phyloP scores from a whole-genome alignment of 1,284 basidiomycete genomes.

The Caloboletus firmus region DNA sequence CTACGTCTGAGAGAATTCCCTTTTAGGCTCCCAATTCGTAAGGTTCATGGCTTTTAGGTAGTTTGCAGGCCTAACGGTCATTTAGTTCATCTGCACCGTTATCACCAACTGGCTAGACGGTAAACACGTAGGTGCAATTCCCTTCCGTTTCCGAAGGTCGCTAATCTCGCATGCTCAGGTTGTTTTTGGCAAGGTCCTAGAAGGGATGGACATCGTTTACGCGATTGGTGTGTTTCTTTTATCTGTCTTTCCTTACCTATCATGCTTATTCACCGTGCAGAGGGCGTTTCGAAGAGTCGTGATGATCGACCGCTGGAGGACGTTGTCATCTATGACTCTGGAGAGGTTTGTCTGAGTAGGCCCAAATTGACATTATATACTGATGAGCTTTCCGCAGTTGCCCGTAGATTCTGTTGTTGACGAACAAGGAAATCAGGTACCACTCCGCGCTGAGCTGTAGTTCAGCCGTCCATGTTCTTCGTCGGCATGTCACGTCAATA shows the following conservation, averaged over 20 bases:
- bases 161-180: slow-evolving; percentile 49
- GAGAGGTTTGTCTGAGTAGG: slow-evolving; percentile 62
- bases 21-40: slow-evolving; percentile 79
- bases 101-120: slow-evolving; percentile 76
- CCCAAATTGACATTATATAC: not conserved
- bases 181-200: slow-evolving; percentile 88
- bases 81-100: slow-evolving; percentile 80
- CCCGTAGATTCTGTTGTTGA: slow-evolving; percentile 62
- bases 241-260: not conserved
- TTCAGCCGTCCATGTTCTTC: slow-evolving; percentile 43
- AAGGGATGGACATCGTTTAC: slow-evolving; percentile 84
- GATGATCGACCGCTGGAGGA: slow-evolving; percentile 72
- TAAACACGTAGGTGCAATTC: slow-evolving; percentile 53
- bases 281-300: slow-evolving; percentile 66
- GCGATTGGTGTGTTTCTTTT: slow-evolving; percentile 57
- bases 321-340: slow-evolving; percentile 76
- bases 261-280: slow-evolving; percentile 42
- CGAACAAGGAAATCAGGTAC: slow-evolving; percentile 82
- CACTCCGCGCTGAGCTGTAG: slow-evolving; percentile 88
- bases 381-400: slow-evolving; percentile 46
- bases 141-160: not conserved
- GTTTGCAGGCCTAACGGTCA: slow-evolving; percentile 1
- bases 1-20: slow-evolving; percentile 3
- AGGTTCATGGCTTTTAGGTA: slow-evolving; percentile 27
- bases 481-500: slow-evolving; percentile 49